Evolutionary conservation across 163 green algal genomes (phyloP).

Genomic region (Coccomyxa subellipsoidea): DNA sequence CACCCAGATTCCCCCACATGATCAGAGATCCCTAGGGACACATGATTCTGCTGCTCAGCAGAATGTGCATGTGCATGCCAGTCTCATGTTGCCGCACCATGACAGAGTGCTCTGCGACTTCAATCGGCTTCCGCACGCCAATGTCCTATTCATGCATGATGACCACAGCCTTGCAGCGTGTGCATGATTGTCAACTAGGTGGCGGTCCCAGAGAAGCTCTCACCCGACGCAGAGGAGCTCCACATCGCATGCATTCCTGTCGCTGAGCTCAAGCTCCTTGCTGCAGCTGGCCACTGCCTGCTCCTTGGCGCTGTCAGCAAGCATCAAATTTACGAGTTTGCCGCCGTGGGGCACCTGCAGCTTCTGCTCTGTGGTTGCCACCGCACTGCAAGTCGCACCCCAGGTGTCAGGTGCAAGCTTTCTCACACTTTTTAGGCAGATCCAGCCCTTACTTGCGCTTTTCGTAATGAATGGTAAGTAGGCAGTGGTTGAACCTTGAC

Average conservation of each 20-base stretch:
- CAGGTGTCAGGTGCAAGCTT: background rate
- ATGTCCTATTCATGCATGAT: too few species aligned
- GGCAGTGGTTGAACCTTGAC: too few species aligned
- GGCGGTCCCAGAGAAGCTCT: too few species aligned
- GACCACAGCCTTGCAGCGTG: too few species aligned
- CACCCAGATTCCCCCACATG: background rate
- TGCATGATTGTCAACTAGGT: too few species aligned
- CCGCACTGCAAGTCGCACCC: background rate
- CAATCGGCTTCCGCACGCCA: too few species aligned
- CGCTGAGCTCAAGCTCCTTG: constrained; percentile 80
- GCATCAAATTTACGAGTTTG: constrained; percentile 87
- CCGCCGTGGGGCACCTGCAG: constrained; percentile 73
- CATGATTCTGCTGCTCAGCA: background rate
- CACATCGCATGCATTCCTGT: constrained; percentile 96
- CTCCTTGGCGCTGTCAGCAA: constrained; percentile 58
- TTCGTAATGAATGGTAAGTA: too few species aligned
- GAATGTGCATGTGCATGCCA: background rate
- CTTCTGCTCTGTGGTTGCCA: constrained; percentile 16
- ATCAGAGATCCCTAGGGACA: background rate
- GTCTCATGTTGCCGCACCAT: too few species aligned
- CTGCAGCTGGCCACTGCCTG: constrained; percentile 52
- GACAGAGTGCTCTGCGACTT: too few species aligned
- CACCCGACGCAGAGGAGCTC: constrained; percentile 90
- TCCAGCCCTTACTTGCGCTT: too few species aligned
- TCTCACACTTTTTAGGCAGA: too few species aligned